A percentile compares a stretch with the other conserved stretches of the same genome.
These are phyloP conservation scores for Geoglossum glabrum DNA, from an alignment of 495 filamentous ascomycete species.

Conservation along the genomic window DNA sequence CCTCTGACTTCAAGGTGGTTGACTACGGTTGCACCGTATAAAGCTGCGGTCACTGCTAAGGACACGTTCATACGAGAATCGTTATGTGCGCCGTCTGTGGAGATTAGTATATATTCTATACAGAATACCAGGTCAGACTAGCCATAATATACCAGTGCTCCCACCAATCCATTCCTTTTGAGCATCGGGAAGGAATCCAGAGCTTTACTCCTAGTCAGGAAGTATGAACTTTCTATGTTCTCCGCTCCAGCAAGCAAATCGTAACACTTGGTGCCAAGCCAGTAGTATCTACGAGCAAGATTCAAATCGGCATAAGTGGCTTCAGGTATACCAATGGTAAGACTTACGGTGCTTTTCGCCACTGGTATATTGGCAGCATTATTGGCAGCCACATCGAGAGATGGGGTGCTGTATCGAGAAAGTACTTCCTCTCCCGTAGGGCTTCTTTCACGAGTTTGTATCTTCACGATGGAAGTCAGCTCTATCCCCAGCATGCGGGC, in stretches of 20 bases:
- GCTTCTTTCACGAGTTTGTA: slow-evolving; percentile 86
- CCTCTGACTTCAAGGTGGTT: slow-evolving; percentile 84
- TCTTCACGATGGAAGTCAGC: slow-evolving; percentile 16
- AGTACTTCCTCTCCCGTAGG: slow-evolving; percentile 89
- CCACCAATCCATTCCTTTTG: slow-evolving; percentile 64
- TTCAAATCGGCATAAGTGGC: neutral
- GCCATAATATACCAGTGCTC: slow-evolving; percentile 91
- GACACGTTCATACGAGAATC: slow-evolving; percentile 98
- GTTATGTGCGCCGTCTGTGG: slow-evolving; percentile 75
- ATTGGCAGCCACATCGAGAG: slow-evolving; percentile 89
- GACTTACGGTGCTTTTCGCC: slow-evolving; percentile 76
- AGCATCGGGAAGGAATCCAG: slow-evolving; percentile 97
- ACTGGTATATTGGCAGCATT: slow-evolving; percentile 87
- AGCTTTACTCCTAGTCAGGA: slow-evolving; percentile 82
- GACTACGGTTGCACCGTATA: slow-evolving; percentile 81
- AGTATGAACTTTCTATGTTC: slow-evolving; percentile 94
- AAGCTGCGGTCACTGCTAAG: slow-evolving; percentile 81
- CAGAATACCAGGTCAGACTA: slow-evolving; percentile 7
- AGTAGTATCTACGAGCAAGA: slow-evolving; percentile 37
- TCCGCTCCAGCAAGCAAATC: slow-evolving; percentile 88
- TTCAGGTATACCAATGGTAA: neutral
- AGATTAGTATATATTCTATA: neutral
- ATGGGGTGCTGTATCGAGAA: slow-evolving; percentile 89
- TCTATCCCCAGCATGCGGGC: neutral
- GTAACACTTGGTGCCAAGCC: slow-evolving; percentile 88